Base-by-base conservation (phyloP, 2,329 filamentous ascomycete genomes). In the Magnaporthiopsis poae region DNA sequence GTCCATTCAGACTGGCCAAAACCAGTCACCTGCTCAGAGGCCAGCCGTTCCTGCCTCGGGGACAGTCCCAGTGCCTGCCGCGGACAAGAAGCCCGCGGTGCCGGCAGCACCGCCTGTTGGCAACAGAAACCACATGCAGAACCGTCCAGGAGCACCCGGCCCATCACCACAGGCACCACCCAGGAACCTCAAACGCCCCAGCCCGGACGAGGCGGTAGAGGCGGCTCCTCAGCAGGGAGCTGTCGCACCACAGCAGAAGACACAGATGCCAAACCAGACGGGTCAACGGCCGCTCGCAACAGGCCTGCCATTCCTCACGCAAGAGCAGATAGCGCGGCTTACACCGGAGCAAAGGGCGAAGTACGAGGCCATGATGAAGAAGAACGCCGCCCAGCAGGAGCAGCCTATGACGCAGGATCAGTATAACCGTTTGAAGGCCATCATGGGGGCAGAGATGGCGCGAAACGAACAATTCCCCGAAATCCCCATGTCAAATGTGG, bases 111-210 rank as follows among this genome's bases (percentile, higher is more conserved):
- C 72, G 67, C 69, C 67, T 67, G 74, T 66, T 66, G 70, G 56
- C 70, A 74, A 62, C 65, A 74, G 63, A 64, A 65, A 61, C 27
- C n/a, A 39, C n/a, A 60, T 60, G 64, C 77, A 74, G 67, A 78
- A 73, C 62, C 79, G 78, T 61, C 63, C 72, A 46, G 73, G 77
- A 36, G 72, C 74, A 39, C 74, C 76, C 5, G 77, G 77, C 61
- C 74, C 75, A 21, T 78, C 80, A 5, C 75, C 56, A 25, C n/a
- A 60, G 1, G 68, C 77, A 5, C 74, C 74, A 11, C 72, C 75
- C 33, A 84, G 82, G 72, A 81, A 76, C 63, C 75, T 84, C 61
- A 86, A 86, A 75, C 81, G 84, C 0, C 76, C 82, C 4, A 82
- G 76, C 65, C 74, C 77, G 3, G 83, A 85, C 31, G 82, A 84